Base-by-base conservation (phyloP, 192 early-diverging fungal genomes). In the Mycoemilia scoparia region DNA sequence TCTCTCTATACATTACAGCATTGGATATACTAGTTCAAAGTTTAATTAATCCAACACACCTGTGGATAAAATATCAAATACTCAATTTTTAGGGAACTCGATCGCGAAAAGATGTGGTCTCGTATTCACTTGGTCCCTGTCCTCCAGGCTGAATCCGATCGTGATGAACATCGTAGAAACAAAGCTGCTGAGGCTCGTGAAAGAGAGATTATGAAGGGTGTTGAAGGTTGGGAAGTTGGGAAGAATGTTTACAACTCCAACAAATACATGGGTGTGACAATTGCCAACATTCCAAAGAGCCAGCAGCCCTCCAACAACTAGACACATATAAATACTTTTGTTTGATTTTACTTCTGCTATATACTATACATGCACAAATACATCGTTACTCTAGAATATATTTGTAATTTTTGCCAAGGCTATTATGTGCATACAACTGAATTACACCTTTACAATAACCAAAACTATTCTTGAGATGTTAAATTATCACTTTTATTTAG, bases 211-310 rank as follows among this genome's bases (percentile, higher is more conserved):
- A 97, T 95, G 89, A 74, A 82, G 64, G 66, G 80, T 28, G 74
- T 82, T 21, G 62, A 71, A 18, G 72, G 74, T 37, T 80, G 76
- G 76, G 69, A 71, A 66, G 61, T 51, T 38, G 71, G 83, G 43
- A 76, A 87, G 40, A 77, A 82, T 39, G 84, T 92, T 17, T 97
- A 97, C 63, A 69, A 92, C 72, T 83, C 84, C 7, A 67, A 81
- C 39, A 59, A 75, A 25, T 87, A 90, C 49, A 73, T 73, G 8
- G 60, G 53, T 7, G 54, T 52, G 30, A 31, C 43, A 15, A 62
- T 62, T 29, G 59, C 59, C 57, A 46, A 62, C 15, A 49, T 62
- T 6, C 59, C 59, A 9, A 22, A 56, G 1, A 48, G 52, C 22
- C 59, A 62, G 38, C 49, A 51, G 28, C 41, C 53, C n/a, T n/a